Evolutionary conservation across 441 rosid genomes (phyloP).

Genomic region (Gossypium davidsonii): DNA sequence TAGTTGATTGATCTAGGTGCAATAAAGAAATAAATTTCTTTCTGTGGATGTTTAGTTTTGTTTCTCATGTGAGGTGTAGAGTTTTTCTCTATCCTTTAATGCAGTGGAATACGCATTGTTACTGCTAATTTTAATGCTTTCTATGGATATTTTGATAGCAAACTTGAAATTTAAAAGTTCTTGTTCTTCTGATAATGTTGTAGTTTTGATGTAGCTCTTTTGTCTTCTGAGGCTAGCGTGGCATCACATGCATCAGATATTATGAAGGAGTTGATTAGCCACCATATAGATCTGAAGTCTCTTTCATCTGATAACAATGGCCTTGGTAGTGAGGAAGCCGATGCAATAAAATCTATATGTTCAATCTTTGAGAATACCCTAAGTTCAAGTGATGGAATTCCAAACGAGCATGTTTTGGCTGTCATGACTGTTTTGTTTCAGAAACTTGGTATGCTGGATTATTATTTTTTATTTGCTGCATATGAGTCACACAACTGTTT

Average conservation of each 20-base stretch:
- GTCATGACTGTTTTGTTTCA: conserved; percentile 48
- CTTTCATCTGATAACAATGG: conserved; percentile 28
- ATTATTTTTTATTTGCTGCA: conserved; percentile 16
- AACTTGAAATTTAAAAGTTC: neutral
- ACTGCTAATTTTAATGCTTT: neutral
- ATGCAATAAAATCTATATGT: conserved; percentile 45
- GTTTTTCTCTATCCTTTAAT: neutral
- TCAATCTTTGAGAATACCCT: conserved; percentile 47
- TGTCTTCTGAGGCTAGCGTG: conserved; percentile 39
- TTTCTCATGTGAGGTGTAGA: conserved; percentile 4
- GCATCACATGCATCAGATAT: conserved; percentile 56
- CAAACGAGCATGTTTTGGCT: conserved; percentile 52
- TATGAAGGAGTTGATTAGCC: conserved; percentile 55
- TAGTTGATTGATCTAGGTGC: conserved; percentile 1
- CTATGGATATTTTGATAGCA: neutral
- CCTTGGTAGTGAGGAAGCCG: conserved; percentile 35
- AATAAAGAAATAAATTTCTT: neutral
- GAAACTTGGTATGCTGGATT: conserved; percentile 61
- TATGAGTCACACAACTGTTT: neutral
- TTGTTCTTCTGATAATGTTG: neutral
- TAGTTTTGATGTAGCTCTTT: conserved; percentile 47
- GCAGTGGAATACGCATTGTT: neutral
- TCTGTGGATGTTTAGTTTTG: neutral
- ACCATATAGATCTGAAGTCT: conserved; percentile 31
- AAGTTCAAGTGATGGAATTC: conserved; percentile 38